Evolutionary conservation across 2,329 filamentous ascomycete species (phyloP), one percentile per base, ranked within the genome.

Genomic region (Stylonectria norvegica): DNA sequence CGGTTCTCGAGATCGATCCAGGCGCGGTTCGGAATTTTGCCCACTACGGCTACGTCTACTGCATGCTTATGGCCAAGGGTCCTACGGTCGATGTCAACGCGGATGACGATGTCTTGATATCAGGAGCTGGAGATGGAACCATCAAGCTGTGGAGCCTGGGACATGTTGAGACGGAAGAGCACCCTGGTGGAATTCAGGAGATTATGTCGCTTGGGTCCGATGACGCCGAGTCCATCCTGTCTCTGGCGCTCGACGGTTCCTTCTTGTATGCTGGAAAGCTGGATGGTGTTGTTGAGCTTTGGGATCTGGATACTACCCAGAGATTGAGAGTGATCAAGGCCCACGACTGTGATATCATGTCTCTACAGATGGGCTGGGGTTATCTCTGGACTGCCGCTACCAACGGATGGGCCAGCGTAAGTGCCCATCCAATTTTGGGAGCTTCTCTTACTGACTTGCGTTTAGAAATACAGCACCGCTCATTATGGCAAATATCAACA

Each of bases 291-390:
- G 81, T 98, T 44, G 91, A 97, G 61, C 79, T 98, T 9, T 98
- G 94, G 91, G 94, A 98, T 60, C 74, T 98, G 11, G 91, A 97
- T 60, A 97, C 93, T 0, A 83, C 85, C 38, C 93, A 98, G 65
- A 83, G 93, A 34, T 75, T 98, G 31, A 78, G 93, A 42, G 89
- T 88, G 14, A 85, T 98, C 58, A 89, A 86, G 58, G 81, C 85
- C 1, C 85, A 89, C 53, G 79, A 79, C 22, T 83, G 83, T 30
- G 89, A 97, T 61, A 79, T 97, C 34, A 89, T 94, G 72, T 85
- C 89, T 1, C 72, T 97, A 30, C 85, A 89, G 49, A 85, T 96
- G 64, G 85, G 86, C 17, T 89, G 87, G 67, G 89, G 89, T 0
- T 84, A 85, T 47, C 72, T 96, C 6, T 93, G 93, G 69, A 91